Evolutionary conservation across 2,329 filamentous ascomycete genomes (phyloP).

Genomic region (Aquanectria penicillioides): DNA sequence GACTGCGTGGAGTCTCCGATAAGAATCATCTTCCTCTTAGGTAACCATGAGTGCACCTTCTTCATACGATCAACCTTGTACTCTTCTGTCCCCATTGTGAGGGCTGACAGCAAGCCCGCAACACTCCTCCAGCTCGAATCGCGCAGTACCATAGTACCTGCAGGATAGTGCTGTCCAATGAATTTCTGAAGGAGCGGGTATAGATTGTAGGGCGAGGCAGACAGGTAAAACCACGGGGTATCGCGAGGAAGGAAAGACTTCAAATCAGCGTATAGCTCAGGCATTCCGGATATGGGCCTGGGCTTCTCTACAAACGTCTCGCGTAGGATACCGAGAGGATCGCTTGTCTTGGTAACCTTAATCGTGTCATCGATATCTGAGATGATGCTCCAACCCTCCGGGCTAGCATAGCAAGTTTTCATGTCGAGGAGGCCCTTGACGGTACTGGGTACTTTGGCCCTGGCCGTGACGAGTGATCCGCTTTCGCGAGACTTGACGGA

Average conservation of each 20-base stretch:
- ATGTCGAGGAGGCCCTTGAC: slow-evolving; percentile 67
- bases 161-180: slow-evolving; percentile 74
- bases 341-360: slow-evolving; percentile 86
- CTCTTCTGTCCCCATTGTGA: slow-evolving; percentile 82
- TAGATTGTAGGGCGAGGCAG: slow-evolving; percentile 92
- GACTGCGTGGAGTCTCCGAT: slow-evolving; percentile 93
- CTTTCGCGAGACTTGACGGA: slow-evolving; percentile 58
- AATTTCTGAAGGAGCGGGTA: slow-evolving; percentile 88
- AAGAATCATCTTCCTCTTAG: slow-evolving; percentile 80
- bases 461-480: slow-evolving; percentile 58
- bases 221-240: slow-evolving; percentile 91
- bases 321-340: slow-evolving; percentile 81
- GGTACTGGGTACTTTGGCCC: slow-evolving; percentile 61
- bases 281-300: slow-evolving; percentile 80
- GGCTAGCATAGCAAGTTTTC: slow-evolving; percentile 78
- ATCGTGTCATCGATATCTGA: slow-evolving; percentile 97
- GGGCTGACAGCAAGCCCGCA: slow-evolving; percentile 78
- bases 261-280: slow-evolving; percentile 79
- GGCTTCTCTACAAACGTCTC: slow-evolving; percentile 86
- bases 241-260: slow-evolving; percentile 61
- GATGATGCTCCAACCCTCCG: slow-evolving; percentile 85
- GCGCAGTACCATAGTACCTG: slow-evolving; percentile 83
- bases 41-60: slow-evolving; percentile 83
- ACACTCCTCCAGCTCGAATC: slow-evolving; percentile 89
- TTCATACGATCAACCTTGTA: slow-evolving; percentile 87